phyloP scores from a whole-genome alignment of 371 early-diverging fungal species.

The Umbelopsis sp. region DNA sequence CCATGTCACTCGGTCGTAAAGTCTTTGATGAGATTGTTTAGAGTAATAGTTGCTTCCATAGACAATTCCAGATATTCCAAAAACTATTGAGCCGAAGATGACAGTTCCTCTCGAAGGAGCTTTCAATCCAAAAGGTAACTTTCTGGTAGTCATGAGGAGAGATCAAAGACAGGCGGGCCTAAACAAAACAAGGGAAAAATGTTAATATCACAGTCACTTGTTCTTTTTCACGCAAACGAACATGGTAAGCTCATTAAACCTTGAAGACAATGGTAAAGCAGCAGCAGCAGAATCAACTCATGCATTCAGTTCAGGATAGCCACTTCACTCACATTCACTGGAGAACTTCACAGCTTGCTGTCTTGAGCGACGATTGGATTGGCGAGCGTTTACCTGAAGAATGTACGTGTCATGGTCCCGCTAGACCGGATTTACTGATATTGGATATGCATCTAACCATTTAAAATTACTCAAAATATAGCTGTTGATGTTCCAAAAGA shows the following conservation, averaged over 20 bases:
- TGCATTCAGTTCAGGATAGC: slow-evolving; percentile 17
- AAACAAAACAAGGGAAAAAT: slow-evolving; percentile 3
- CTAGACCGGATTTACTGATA: not conserved
- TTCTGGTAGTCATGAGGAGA: not conserved
- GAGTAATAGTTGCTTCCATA: slow-evolving; percentile 59
- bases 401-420: not conserved
- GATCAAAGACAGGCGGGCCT: not conserved
- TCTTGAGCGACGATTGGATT: slow-evolving; percentile 29
- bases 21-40: slow-evolving; percentile 48
- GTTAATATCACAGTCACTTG: slow-evolving; percentile 13
- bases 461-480: not conserved
- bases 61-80: slow-evolving; percentile 52
- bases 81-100: slow-evolving; percentile 55
- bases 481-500: slow-evolving; percentile 21
- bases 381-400: slow-evolving; percentile 25
- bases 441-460: not conserved
- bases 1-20: slow-evolving; percentile 55
- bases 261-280: too few relatives aligned
- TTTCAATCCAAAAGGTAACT: slow-evolving; percentile 49
- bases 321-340: slow-evolving; percentile 29
- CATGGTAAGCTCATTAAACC: too few relatives aligned
- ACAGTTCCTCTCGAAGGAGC: slow-evolving; percentile 58
- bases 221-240: not conserved
- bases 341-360: slow-evolving; percentile 24
- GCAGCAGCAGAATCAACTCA: too few relatives aligned